Percentiles rank a stretch among this genome's conserved stretches.
Evolutionary conservation across 495 filamentous ascomycete species (phyloP).

Genomic region (Diplogelasinospora grovesii): DNA sequence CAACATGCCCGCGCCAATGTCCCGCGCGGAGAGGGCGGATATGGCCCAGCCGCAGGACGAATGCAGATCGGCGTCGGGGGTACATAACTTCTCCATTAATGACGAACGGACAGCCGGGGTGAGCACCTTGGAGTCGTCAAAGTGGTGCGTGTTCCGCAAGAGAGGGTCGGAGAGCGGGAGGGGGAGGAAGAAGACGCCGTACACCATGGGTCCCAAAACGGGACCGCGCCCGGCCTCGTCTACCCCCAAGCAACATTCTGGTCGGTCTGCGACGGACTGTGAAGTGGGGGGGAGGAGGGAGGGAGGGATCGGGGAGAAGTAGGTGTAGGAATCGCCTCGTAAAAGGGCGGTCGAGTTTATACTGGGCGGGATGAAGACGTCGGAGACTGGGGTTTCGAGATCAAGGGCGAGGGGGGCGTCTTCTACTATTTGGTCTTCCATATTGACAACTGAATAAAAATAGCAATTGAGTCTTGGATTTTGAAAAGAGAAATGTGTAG

Average conservation of each 20-base stretch:
- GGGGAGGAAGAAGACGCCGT: slow-evolving; percentile 83
- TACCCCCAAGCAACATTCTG: slow-evolving; percentile 59
- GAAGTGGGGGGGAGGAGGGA: slow-evolving; percentile 35
- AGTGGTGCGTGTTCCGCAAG: slow-evolving; percentile 68
- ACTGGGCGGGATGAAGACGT: slow-evolving; percentile 74
- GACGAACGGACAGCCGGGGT: slow-evolving; percentile 64
- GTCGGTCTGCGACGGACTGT: slow-evolving; percentile 26
- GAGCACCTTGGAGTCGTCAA: slow-evolving; percentile 88
- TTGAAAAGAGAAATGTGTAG: too few species aligned
- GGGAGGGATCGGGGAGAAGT: slow-evolving; percentile 68
- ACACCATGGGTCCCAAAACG: slow-evolving; percentile 96
- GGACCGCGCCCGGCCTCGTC: slow-evolving; percentile 96
- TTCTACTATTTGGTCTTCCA: slow-evolving; percentile 41
- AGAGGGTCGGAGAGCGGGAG: slow-evolving; percentile 58
- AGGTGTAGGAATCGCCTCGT: slow-evolving; percentile 70
- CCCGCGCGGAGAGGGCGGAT: slow-evolving; percentile 72
- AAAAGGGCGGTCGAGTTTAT: slow-evolving; percentile 57
- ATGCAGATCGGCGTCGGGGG: slow-evolving; percentile 54
- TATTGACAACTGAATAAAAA: too few species aligned
- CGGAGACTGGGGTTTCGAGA: slow-evolving; percentile 51
- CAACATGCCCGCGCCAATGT: slow-evolving; percentile 79
- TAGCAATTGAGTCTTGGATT: too few species aligned
- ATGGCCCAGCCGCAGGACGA: slow-evolving; percentile 74
- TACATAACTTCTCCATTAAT: slow-evolving; percentile 72
- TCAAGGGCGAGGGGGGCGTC: slow-evolving; percentile 34